phyloP scores from a whole-genome alignment of 2,329 filamentous ascomycete genomes.

The Fusarium coffeatum region DNA sequence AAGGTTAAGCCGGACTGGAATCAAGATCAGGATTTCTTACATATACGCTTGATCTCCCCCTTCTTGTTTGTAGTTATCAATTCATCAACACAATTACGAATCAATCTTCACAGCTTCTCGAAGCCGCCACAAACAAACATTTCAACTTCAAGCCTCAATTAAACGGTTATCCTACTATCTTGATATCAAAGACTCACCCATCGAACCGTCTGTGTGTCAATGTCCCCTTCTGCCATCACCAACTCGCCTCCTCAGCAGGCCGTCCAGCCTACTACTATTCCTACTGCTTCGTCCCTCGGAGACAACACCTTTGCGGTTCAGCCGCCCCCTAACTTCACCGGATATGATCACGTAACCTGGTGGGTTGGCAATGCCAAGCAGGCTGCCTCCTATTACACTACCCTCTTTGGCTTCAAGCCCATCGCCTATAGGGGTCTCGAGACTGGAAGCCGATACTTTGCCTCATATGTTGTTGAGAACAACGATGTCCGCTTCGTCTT shows the following conservation, averaged over 20 bases:
- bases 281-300: constrained; percentile 49
- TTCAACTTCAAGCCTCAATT: constrained; percentile 24
- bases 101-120: constrained; percentile 23
- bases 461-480: constrained; percentile 86
- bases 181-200: constrained; percentile 24
- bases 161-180: constrained; percentile 11
- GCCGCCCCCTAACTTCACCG: constrained; percentile 72
- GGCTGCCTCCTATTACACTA: constrained; percentile 88
- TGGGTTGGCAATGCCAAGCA: constrained; percentile 98
- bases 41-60: constrained; percentile 36
- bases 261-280: constrained; percentile 51
- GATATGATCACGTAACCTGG: constrained; percentile 95
- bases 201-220: constrained; percentile 50
- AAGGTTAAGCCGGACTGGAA: constrained; percentile 39
- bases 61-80: constrained; percentile 8
- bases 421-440: constrained; percentile 90
- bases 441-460: constrained; percentile 82
- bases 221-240: constrained; percentile 70
- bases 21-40: constrained; percentile 39
- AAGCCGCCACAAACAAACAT: constrained; percentile 21
- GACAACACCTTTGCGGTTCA: constrained; percentile 65
- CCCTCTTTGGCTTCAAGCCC: constrained; percentile 85
- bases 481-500: constrained; percentile 83
- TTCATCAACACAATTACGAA: constrained; percentile 9
- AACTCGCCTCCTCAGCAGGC: constrained; percentile 61